Base-by-base conservation (phyloP, 106 monocot species). In the Phalaenopsis equestris region DNA sequence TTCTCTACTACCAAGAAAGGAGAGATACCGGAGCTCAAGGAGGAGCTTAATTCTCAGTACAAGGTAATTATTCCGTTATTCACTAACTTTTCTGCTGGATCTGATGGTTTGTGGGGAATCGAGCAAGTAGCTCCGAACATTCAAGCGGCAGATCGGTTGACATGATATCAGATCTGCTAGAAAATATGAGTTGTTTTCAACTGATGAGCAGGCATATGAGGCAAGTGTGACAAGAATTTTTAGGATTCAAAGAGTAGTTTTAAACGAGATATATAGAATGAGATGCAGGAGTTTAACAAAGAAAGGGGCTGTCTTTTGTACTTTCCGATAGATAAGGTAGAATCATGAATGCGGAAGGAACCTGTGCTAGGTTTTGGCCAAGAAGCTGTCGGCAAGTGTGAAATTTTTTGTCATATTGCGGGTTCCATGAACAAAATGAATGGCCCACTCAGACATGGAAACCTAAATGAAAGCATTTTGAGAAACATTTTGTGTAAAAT, bases 1-100 rank as follows among this genome's bases (percentile, higher is more conserved):
- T 98, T 98, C 89, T 98, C 97, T 4, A 94, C 97, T 52, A 98
- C 97, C 80, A 98, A 98, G 92, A 98, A 98, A 88, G 97, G 97
- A 57, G 97, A 98, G 94, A 98, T 98, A 84, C 97, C 97, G 23
- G 97, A 98, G 88, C 97, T 98, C 84, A 98, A 98, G 86, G 97
- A 98, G 85, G 97, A 98, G 89, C 97, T 98, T 85, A 98, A 94
- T 88, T 98, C 97, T 45, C 94, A 94, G 82, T 98, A 98, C 85
- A 98, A 98, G 97, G 97, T 98, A 52, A 21, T 1, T 15, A 16
- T 19, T 42, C 41, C 11, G 14, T 45, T 7, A 23, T 55, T 72
- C 78, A 56, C 19, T 75, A 67, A 42, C 24, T 72, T 42, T 73
- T 61, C 61, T 79, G 55, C 6, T 9, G 45, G 47, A 84, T 77